Percentiles rank a stretch among this genome's conserved stretches.
phyloP scores from a whole-genome alignment of 306 rosid species.

The Cicer bijugum region DNA sequence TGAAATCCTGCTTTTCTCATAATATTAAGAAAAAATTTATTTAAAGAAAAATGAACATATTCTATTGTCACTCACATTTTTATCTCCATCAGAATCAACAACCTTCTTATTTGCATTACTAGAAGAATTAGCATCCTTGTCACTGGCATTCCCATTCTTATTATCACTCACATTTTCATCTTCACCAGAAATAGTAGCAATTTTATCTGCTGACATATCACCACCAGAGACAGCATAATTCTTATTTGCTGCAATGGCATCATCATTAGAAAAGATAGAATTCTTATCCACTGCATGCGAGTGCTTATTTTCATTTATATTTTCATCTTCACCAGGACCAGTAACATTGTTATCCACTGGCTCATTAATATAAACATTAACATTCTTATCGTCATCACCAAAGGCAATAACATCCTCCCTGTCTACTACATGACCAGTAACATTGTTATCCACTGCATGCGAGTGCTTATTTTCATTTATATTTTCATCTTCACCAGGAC shows the following conservation, averaged over 20 bases:
- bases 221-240: background rate
- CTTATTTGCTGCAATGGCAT: background rate
- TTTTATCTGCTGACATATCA: background rate
- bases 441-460: background rate
- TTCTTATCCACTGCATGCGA: background rate
- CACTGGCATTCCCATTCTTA: background rate
- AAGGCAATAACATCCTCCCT: background rate
- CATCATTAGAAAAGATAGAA: background rate
- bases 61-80: constrained; percentile 4
- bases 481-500: background rate
- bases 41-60: background rate
- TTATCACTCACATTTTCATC: background rate
- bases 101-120: background rate
- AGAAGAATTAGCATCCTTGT: background rate
- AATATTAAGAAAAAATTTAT: background rate
- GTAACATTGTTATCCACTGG: background rate
- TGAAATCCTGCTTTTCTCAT: background rate
- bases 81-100: background rate
- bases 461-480: background rate
- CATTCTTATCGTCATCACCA: background rate
- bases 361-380: background rate
- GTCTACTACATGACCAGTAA: background rate
- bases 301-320: background rate
- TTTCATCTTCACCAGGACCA: background rate
- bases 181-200: background rate